These are phyloP conservation scores for Sporothrix pseudoabietina DNA, from an alignment of 2,329 filamentous ascomycete species.

Conservation along the genomic window DNA sequence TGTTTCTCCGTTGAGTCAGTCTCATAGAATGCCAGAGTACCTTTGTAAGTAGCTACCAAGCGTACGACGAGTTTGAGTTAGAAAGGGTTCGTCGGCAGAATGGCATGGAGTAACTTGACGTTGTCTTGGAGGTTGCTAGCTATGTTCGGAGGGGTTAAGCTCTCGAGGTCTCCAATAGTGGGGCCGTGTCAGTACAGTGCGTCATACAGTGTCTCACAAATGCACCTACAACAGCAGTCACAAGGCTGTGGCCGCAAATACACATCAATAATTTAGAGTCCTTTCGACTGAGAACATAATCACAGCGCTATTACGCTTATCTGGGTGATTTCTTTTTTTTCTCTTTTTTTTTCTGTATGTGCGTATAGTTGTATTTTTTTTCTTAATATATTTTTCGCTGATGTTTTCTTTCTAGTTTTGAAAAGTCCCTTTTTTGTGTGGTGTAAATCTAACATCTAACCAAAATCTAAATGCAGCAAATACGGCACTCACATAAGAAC, in stretches of 20 bases:
- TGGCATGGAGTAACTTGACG: not conserved
- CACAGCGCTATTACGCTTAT: no score
- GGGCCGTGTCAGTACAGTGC: not conserved
- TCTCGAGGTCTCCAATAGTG: not conserved
- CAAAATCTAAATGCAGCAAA: no score
- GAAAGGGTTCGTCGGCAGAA: not conserved
- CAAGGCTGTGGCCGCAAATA: not conserved
- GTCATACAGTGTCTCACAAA: not conserved
- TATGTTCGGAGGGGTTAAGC: constrained; percentile 6
- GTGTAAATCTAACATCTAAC: no score
- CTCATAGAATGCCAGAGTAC: no score
- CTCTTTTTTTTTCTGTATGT: no score
- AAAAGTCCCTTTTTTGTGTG: no score
- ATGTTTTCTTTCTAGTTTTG: no score
- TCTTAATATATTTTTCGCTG: no score
- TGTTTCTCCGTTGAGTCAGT: not conserved
- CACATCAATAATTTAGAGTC: not conserved
- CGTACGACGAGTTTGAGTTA: no score
- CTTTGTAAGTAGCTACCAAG: no score
- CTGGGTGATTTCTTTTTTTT: not conserved
- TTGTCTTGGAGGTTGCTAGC: not conserved
- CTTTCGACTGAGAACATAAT: not conserved
- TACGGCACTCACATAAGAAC: no score
- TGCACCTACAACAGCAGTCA: not conserved
- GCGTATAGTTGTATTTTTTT: no score